Conservation (phyloP, 192 early-diverging fungal species). For the Coemansia aciculifera region DNA sequence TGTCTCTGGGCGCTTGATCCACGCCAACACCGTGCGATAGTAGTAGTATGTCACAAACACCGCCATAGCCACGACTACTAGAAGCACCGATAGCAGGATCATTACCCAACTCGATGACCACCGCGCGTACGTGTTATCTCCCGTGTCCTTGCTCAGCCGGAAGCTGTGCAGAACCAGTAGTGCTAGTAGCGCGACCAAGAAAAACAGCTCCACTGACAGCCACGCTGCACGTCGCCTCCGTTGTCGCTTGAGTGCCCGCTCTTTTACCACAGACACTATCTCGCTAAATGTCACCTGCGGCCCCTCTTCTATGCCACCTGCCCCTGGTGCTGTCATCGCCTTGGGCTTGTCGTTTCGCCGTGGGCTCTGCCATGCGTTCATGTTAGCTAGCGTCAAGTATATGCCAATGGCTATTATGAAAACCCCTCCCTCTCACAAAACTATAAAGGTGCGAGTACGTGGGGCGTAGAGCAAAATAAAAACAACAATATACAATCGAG, state of each 20-base stretch:
- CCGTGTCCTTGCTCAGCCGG: slow-evolving; percentile 26
- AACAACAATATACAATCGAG: neutral
- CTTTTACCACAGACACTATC: slow-evolving; percentile 27
- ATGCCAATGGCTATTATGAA: too few species aligned
- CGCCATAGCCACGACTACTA: slow-evolving; percentile 33
- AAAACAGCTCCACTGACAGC: slow-evolving; percentile 29
- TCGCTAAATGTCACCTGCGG: slow-evolving; percentile 10
- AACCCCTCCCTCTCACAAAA: neutral
- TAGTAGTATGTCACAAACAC: slow-evolving; percentile 48
- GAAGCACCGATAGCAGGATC: slow-evolving; percentile 46
- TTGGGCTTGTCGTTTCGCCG: neutral
- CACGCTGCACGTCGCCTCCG: slow-evolving; percentile 26
- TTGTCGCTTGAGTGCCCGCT: slow-evolving; percentile 20
- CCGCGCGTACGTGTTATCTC: slow-evolving; percentile 36
- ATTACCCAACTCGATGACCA: slow-evolving; percentile 56
- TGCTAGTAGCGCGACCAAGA: slow-evolving; percentile 35
- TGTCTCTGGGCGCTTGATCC: slow-evolving; percentile 33
- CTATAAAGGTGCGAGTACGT: neutral
- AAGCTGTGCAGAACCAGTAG: slow-evolving; percentile 49
- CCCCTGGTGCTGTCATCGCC: neutral
- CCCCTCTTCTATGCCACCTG: neutral
- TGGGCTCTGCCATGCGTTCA: slow-evolving; percentile 4
- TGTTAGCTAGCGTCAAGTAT: neutral
- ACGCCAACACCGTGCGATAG: slow-evolving; percentile 33
- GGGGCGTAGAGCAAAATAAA: neutral